Percentiles rank a stretch among this genome's conserved stretches.
phyloP scores from a whole-genome alignment of 2,329 filamentous ascomycete genomes.

The Aspergillus sp. region DNA sequence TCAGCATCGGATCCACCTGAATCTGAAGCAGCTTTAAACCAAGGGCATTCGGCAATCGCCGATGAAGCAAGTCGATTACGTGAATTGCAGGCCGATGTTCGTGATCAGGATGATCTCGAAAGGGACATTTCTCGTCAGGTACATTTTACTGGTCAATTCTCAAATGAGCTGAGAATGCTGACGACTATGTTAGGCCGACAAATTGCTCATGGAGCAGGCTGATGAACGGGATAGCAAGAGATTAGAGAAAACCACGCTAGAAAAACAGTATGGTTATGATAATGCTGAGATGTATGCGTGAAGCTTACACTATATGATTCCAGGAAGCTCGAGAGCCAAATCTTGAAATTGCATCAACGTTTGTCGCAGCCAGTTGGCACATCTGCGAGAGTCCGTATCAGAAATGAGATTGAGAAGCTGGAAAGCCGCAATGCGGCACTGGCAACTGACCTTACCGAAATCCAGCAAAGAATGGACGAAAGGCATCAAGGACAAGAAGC shows the following conservation, averaged over 20 bases:
- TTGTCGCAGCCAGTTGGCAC: conserved; percentile 58
- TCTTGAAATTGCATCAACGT: conserved; percentile 60
- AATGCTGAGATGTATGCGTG: background rate
- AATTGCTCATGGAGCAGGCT: conserved; percentile 61
- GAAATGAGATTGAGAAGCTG: conserved; percentile 64
- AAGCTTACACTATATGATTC: conserved; percentile 5
- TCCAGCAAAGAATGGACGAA: conserved; percentile 76
- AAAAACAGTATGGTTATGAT: conserved; percentile 45
- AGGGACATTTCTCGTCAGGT: conserved; percentile 72
- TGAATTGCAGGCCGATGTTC: conserved; percentile 67
- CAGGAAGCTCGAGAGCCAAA: conserved; percentile 65
- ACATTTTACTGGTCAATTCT: conserved; percentile 5
- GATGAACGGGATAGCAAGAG: conserved; percentile 65
- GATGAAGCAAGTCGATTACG: conserved; percentile 64
- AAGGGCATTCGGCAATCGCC: conserved; percentile 10
- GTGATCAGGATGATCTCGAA: conserved; percentile 87
- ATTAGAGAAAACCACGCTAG: conserved; percentile 57
- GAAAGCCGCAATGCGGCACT: conserved; percentile 65
- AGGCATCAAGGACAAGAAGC: conserved; percentile 62
- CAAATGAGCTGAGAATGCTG: background rate
- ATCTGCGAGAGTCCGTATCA: conserved; percentile 48
- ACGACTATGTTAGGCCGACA: conserved; percentile 51
- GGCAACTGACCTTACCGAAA: conserved; percentile 74
- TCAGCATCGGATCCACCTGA: background rate
- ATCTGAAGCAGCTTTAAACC: background rate